Evolutionary conservation across 768 basidiomycete genomes (phyloP).

Genomic region (Cystobasidium onofrii): DNA sequence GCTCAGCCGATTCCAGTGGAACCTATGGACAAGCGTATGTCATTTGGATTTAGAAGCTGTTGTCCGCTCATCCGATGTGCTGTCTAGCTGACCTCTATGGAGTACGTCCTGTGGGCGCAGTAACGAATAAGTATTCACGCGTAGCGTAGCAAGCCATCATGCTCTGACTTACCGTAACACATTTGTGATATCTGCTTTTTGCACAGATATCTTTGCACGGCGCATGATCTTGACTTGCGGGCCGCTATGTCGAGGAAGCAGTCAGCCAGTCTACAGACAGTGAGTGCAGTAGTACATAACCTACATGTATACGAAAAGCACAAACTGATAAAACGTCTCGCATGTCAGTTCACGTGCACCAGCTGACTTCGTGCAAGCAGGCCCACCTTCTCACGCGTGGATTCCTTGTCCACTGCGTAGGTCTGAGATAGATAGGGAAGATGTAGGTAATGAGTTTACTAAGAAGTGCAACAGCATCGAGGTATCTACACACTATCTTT

Average conservation of each 20-base stretch:
- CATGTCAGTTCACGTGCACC: background rate
- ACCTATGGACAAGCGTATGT: background rate
- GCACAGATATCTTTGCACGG: conserved; percentile 23
- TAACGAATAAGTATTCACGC: background rate
- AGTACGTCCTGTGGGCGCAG: conserved; percentile 5
- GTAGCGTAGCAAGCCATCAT: no score
- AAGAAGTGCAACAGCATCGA: no score
- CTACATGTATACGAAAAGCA: conserved; percentile 23
- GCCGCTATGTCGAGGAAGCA: background rate
- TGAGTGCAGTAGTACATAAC: background rate
- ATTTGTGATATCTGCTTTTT: conserved; percentile 24
- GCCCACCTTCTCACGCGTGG: conserved; percentile 20
- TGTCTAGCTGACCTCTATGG: conserved; percentile 10
- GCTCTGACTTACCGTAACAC: conserved; percentile 26
- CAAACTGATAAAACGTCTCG: background rate
- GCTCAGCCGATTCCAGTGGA: conserved; percentile 12
- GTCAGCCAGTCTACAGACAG: no score
- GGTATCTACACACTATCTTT: conserved; percentile 13
- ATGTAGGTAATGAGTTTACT: no score
- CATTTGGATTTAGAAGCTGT: background rate
- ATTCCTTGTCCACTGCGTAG: conserved; percentile 26
- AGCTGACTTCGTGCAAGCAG: background rate
- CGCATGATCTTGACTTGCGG: conserved; percentile 32
- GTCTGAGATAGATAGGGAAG: no score
- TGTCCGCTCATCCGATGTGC: background rate